These are phyloP conservation scores for Raddia distichophylla DNA, from an alignment of 176 grass and related monocot species.

Conservation along the genomic window DNA sequence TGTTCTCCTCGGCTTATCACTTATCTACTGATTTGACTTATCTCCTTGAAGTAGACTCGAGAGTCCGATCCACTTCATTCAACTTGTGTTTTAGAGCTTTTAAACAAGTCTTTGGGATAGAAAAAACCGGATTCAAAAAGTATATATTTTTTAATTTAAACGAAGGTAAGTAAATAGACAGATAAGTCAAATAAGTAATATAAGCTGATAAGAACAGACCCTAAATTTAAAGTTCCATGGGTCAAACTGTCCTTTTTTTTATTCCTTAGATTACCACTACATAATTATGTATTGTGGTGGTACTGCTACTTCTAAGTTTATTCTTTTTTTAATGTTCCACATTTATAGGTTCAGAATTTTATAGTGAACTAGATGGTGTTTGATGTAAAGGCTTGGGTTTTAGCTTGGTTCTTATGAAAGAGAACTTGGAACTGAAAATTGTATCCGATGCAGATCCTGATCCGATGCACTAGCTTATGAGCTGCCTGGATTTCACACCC, in stretches of 20 bases:
- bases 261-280: not conserved
- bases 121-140: too few relatives aligned
- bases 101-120: too few relatives aligned
- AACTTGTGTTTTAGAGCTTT: too few relatives aligned
- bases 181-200: too few relatives aligned
- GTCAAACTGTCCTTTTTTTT: not conserved
- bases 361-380: not conserved
- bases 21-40: too few relatives aligned
- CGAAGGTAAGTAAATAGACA: too few relatives aligned
- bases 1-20: too few relatives aligned
- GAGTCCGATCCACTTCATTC: too few relatives aligned
- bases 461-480: slow-evolving; percentile 23
- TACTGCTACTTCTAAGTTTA: not conserved
- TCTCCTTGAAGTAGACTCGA: too few relatives aligned
- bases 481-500: not conserved
- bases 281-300: not conserved
- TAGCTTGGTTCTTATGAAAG: not conserved
- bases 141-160: too few relatives aligned
- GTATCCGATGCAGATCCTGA: not conserved
- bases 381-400: not conserved
- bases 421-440: not conserved
- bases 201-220: too few relatives aligned
- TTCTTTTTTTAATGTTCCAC: not conserved
- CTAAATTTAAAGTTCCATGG: slow-evolving; percentile 3
- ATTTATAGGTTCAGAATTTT: not conserved